phyloP scores from a whole-genome alignment of 2,329 filamentous ascomycete genomes.

The Didymosphaeria variabile region DNA sequence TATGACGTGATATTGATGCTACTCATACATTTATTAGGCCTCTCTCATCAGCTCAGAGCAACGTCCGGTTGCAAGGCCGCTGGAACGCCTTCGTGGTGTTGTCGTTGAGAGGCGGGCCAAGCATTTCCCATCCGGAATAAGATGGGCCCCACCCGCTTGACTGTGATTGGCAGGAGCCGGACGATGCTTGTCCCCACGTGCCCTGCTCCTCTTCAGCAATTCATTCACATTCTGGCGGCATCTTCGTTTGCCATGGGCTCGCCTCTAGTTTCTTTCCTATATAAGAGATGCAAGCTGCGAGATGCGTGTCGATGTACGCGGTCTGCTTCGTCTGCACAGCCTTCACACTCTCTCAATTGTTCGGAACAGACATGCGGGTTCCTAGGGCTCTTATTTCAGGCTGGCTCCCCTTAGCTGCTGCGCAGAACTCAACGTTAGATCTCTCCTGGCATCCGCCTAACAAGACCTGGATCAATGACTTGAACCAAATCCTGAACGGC shows the following conservation, averaged over 20 bases:
- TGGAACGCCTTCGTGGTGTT: not conserved
- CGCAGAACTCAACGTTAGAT: slow-evolving; percentile 33
- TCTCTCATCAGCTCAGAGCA: too few relatives aligned
- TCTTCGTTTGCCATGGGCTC: slow-evolving; percentile 33
- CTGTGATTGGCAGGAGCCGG: not conserved
- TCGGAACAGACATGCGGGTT: slow-evolving; percentile 32
- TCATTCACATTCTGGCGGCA: slow-evolving; percentile 22
- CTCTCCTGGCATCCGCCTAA: slow-evolving; percentile 48
- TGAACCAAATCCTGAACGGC: slow-evolving; percentile 65
- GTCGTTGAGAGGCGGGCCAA: not conserved
- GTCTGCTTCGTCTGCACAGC: slow-evolving; percentile 29
- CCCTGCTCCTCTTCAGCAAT: slow-evolving; percentile 10
- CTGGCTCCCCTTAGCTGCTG: slow-evolving; percentile 26
- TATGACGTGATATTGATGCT: too few relatives aligned
- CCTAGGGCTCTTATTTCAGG: slow-evolving; percentile 25
- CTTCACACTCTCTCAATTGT: slow-evolving; percentile 32
- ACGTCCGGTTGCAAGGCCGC: too few relatives aligned
- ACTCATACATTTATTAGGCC: too few relatives aligned
- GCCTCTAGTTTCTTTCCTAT: slow-evolving; percentile 8
- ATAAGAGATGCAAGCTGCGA: slow-evolving; percentile 40
- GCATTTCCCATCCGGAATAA: not conserved
- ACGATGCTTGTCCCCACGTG: slow-evolving; percentile 12
- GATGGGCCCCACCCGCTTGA: slow-evolving; percentile 1
- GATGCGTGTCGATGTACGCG: slow-evolving; percentile 18
- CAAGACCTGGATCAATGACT: slow-evolving; percentile 65